phyloP scores from a whole-genome alignment of 1,139 yeast genomes.

The Dujonia santamariae region DNA sequence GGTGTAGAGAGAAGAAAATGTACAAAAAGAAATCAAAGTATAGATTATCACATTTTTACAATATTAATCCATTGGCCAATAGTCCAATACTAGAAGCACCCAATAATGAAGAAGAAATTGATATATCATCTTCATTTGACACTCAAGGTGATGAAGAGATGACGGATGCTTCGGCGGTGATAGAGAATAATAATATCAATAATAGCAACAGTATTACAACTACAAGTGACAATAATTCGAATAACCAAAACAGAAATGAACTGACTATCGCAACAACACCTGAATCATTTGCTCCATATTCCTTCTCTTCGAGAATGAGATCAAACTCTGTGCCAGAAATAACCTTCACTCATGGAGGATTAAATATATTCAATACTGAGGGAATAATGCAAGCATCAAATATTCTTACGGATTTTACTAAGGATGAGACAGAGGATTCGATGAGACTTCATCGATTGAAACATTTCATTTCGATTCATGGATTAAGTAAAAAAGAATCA shows the following conservation, averaged over 20 bases:
- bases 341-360: slow-evolving; percentile 5
- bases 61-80: slow-evolving; percentile 31
- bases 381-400: slow-evolving; percentile 4
- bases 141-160: too few relatives aligned
- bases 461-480: slow-evolving; percentile 21
- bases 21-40: slow-evolving; percentile 42
- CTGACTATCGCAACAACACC: slow-evolving; percentile 17
- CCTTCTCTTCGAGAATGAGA: slow-evolving; percentile 9
- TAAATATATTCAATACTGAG: slow-evolving; percentile 9
- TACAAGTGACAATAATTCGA: background rate
- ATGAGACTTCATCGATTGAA: slow-evolving; percentile 21
- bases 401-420: slow-evolving; percentile 9
- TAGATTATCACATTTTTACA: slow-evolving; percentile 38
- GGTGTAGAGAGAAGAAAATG: slow-evolving; percentile 31
- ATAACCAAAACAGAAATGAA: slow-evolving; percentile 2
- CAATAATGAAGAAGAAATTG: slow-evolving; percentile 1
- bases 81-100: slow-evolving; percentile 11
- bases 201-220: background rate
- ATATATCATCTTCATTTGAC: slow-evolving; percentile 2
- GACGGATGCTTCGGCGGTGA: background rate
- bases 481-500: slow-evolving; percentile 1
- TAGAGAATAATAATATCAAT: too few relatives aligned
- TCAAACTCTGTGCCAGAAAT: slow-evolving; percentile 25
- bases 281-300: slow-evolving; percentile 5
- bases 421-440: slow-evolving; percentile 14